Base-by-base conservation (phyloP, 352 stramenopile species). In the Blastocystis sp. region DNA sequence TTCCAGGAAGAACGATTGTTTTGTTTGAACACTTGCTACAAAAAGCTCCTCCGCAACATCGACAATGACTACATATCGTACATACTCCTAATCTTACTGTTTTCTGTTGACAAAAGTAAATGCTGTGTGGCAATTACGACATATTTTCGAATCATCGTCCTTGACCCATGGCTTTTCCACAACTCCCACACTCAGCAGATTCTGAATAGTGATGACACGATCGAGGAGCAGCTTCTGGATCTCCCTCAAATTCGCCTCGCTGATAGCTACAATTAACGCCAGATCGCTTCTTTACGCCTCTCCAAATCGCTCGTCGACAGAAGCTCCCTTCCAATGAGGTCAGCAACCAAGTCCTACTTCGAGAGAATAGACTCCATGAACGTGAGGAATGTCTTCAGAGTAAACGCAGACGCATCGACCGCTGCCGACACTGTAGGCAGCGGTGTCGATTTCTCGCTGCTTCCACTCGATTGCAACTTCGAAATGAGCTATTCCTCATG, bases 1-100 rank as follows among this genome's bases (percentile, higher is more conserved):
- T n/a, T 18, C 43, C 43, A 8, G 70, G 70, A 13, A 81, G 50
- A 4, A n/a, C 39, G 11, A 81, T 39, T 9, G 16, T 30, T 34
- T 81, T 81, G 16, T 66, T 63, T 20, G 70, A 63, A 41, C 70
- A 81, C 70, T 81, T 81, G 26, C 20, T 18, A 64, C 70, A 81
- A 53, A 81, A 81, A 11, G 30, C 70, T 11, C 56, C 65, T 81
- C 70, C 70, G 34, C 70, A 81, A 41, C 47, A 65, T 16, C 70
- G 4, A 39, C 70, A 81, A 37, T 81, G 70, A 81, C 70, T 81
- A 63, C 2, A 34, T 8, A 30, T 37, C 13, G 41, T 11, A 34
- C 13, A 9, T 18, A 24, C n/a, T 24, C 30, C 70, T n/a, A 24
- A n/a, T 45, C 41, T 1, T 81, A 81, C 70, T 81, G 70, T 62